phyloP scores from a whole-genome alignment of 2,329 filamentous ascomycete species.

The Pyrenochaeta sp. region DNA sequence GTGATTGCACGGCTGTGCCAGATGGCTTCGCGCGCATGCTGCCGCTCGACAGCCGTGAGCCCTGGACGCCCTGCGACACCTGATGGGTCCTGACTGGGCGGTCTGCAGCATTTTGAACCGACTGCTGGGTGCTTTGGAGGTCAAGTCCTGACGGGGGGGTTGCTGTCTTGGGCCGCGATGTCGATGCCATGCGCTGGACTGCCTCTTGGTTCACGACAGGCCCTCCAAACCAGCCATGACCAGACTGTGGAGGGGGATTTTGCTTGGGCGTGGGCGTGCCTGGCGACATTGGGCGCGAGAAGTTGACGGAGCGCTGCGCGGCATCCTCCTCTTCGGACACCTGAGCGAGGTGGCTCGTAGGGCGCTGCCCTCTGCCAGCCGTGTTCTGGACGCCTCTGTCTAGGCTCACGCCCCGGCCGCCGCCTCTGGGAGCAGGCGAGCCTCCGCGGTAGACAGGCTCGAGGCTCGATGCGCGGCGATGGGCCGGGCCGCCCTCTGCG shows the following conservation, averaged over 20 bases:
- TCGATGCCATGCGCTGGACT: conserved; percentile 36
- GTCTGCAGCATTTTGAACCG: conserved; percentile 47
- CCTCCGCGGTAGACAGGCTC: conserved; percentile 59
- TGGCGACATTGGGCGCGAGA: conserved; percentile 63
- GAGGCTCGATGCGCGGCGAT: conserved; percentile 57
- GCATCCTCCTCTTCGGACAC: conserved; percentile 56
- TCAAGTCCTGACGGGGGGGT: conserved; percentile 27
- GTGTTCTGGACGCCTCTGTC: conserved; percentile 44
- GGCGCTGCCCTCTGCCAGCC: conserved; percentile 34
- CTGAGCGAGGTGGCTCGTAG: conserved; percentile 49
- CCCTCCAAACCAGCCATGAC: conserved; percentile 50
- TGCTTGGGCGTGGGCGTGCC: conserved; percentile 17
- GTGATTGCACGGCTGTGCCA: conserved; percentile 55
- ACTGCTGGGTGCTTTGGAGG: conserved; percentile 36
- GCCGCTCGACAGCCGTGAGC: conserved; percentile 57
- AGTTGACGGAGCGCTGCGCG: conserved; percentile 59
- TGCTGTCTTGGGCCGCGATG: conserved; percentile 39
- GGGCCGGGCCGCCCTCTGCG: conserved; percentile 33
- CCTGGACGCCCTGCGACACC: conserved; percentile 45
- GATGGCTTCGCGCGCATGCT: conserved; percentile 61
- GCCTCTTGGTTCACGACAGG: conserved; percentile 46
- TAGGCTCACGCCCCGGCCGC: conserved; percentile 51
- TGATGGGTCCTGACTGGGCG: conserved; percentile 54
- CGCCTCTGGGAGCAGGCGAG: conserved; percentile 52
- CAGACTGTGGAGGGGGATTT: conserved; percentile 21